Base-by-base conservation (phyloP, 1,284 basidiomycete species). In the Moniliophthora roreri region DNA sequence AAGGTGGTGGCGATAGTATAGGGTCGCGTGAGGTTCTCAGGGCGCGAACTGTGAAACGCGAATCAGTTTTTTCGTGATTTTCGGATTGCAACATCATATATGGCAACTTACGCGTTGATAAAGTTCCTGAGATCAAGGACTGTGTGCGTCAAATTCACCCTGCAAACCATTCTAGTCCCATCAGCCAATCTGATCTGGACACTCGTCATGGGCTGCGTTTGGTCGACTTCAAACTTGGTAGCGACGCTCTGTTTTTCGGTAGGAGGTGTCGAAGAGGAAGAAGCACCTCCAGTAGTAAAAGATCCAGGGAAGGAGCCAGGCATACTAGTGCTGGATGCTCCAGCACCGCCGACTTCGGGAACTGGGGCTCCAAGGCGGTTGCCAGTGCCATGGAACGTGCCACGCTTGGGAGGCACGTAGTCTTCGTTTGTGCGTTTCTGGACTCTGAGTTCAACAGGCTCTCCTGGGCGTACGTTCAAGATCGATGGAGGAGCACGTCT, bases 131-230 rank as follows among this genome's bases (percentile, higher is more conserved):
- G 79, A 63, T 98, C 94, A 8, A 80, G 80, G 7, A 99, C 84
- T 0, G 93, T 98, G 66, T 98, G 94, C 9, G 85, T 87, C 52
- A 95, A 76, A 70, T 99, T 99, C 87, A 98, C 91, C 50, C 91
- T 77, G 44, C 82, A 87, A 2, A 94, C 89, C 68, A 96, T 82
- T 59, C 94, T 91, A 63, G 91, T 91, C 10, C 97, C 97, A 70
- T 98, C 95, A 9, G 89, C 90, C 44, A 98, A 69, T 45, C 95
- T 79, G 52, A 98, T 79, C 73, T 98, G 95, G n/a, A 99, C 79
- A 64, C 84, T 93, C 32, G 95, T 98, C 50, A 86, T 89, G 1
- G 95, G 95, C 67, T 82, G 77, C 16, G 74, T 79, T 62, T 82
- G 79, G 65, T 98, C 93, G 4, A 98, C 89, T 67, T 90, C 84